phyloP scores from a whole-genome alignment of 1,139 yeast species.

The Diutina mesorugosa region DNA sequence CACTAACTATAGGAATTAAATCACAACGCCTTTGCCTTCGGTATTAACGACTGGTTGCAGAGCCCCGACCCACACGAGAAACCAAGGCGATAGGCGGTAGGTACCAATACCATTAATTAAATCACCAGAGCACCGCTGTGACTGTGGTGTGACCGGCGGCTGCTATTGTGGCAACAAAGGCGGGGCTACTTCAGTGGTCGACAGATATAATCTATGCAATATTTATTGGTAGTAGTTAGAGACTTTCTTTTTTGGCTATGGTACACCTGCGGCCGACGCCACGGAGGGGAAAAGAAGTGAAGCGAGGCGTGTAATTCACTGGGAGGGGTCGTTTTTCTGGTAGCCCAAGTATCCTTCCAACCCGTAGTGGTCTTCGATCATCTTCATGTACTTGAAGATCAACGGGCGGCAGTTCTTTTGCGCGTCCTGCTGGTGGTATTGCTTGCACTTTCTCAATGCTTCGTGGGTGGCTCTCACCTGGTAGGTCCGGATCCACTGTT shows the following conservation, averaged over 20 bases:
- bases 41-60: too few relatives aligned
- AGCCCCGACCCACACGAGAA: too few relatives aligned
- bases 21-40: too few relatives aligned
- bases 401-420: conserved; percentile 48
- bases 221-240: neutral
- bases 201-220: neutral
- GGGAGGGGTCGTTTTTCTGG: conserved; percentile 77
- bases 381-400: conserved; percentile 65
- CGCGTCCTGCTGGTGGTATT: conserved; percentile 68
- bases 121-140: too few relatives aligned
- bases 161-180: neutral
- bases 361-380: conserved; percentile 50
- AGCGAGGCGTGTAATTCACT: conserved; percentile 19
- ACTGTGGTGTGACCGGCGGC: neutral
- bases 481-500: conserved; percentile 65
- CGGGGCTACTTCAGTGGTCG: neutral
- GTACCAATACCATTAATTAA: too few relatives aligned
- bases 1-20: too few relatives aligned
- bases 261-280: neutral
- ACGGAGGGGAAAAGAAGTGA: neutral
- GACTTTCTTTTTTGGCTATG: neutral
- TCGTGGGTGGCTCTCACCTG: conserved; percentile 59
- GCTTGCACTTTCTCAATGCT: conserved; percentile 66
- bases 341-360: conserved; percentile 67
- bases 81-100: too few relatives aligned